Conservation (phyloP, 1,284 basidiomycete genomes). For the Ganoderma lingzhi region DNA sequence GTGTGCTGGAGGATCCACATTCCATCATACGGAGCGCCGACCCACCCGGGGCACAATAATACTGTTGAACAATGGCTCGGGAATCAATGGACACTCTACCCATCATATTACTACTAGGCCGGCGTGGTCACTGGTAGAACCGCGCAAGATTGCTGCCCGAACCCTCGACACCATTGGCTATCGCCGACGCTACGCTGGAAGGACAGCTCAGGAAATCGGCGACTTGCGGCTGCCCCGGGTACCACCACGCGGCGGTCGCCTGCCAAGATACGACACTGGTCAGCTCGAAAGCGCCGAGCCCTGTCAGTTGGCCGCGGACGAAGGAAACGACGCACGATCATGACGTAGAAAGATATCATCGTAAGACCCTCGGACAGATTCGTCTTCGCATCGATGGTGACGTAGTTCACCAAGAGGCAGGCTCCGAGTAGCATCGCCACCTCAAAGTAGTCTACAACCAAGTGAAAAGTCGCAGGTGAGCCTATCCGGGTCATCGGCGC, state of each 20-base stretch:
- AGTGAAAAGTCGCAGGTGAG: background rate
- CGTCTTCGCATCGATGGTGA: slow-evolving; percentile 53
- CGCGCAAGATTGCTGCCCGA: background rate
- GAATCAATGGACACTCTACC: background rate
- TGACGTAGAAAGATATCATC: slow-evolving; percentile 13
- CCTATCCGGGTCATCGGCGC: background rate
- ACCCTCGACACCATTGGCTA: slow-evolving; percentile 1
- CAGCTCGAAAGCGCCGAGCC: background rate
- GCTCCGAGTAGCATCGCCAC: slow-evolving; percentile 66
- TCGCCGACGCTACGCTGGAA: slow-evolving; percentile 7
- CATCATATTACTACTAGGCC: background rate
- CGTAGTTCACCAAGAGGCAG: slow-evolving; percentile 75
- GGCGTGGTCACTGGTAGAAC: background rate
- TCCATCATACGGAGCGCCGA: background rate
- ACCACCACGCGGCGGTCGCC: slow-evolving; percentile 57
- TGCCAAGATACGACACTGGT: slow-evolving; percentile 29
- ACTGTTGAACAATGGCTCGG: background rate
- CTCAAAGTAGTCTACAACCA: slow-evolving; percentile 57
- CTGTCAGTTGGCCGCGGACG: background rate
- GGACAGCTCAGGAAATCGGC: slow-evolving; percentile 29
- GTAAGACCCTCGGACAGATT: slow-evolving; percentile 13
- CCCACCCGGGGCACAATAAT: background rate
- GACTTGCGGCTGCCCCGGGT: slow-evolving; percentile 35
- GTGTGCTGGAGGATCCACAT: background rate
- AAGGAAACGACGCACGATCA: slow-evolving; percentile 9